Percentiles rank a stretch among this genome's conserved stretches.
These are phyloP conservation scores for Phellopilus nigrolimitatus DNA, from an alignment of 1,284 basidiomycete species.

Conservation along the genomic window DNA sequence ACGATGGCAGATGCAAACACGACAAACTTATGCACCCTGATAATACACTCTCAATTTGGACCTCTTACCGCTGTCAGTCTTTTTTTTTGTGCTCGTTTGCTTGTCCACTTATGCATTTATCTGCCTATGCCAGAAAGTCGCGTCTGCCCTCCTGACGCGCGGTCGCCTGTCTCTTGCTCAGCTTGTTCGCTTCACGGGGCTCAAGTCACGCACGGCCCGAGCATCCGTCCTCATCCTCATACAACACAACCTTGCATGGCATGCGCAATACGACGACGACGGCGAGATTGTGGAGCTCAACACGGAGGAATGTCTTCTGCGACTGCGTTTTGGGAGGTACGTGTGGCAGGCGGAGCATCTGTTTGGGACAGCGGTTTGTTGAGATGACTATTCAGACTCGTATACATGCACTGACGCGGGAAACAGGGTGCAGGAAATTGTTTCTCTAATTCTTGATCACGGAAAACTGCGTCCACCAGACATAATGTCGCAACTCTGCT, in stretches of 20 bases:
- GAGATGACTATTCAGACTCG: neutral
- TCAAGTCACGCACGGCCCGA: slow-evolving; percentile 65
- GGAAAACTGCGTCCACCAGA: slow-evolving; percentile 82
- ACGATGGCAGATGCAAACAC: slow-evolving; percentile 71
- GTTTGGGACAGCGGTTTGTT: slow-evolving; percentile 65
- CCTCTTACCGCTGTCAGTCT: slow-evolving; percentile 64
- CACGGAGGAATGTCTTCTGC: slow-evolving; percentile 71
- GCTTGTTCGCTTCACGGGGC: slow-evolving; percentile 61
- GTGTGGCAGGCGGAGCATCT: slow-evolving; percentile 68
- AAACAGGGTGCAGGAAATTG: slow-evolving; percentile 68
- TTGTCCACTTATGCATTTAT: slow-evolving; percentile 3
- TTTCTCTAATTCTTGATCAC: slow-evolving; percentile 75
- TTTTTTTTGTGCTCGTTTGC: neutral
- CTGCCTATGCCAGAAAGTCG: slow-evolving; percentile 55
- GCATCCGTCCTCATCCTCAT: slow-evolving; percentile 79
- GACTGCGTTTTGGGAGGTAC: slow-evolving; percentile 76
- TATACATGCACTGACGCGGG: slow-evolving; percentile 3
- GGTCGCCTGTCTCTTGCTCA: slow-evolving; percentile 77
- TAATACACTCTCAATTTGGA: slow-evolving; percentile 77
- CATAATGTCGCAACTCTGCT: slow-evolving; percentile 53
- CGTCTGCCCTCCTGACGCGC: slow-evolving; percentile 75
- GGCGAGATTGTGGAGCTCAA: slow-evolving; percentile 78
- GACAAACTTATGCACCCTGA: slow-evolving; percentile 66
- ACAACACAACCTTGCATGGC: slow-evolving; percentile 90
- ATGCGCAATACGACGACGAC: slow-evolving; percentile 70